phyloP scores from a whole-genome alignment of 805 yeast genomes.

The Lachancea kluyveri region DNA sequence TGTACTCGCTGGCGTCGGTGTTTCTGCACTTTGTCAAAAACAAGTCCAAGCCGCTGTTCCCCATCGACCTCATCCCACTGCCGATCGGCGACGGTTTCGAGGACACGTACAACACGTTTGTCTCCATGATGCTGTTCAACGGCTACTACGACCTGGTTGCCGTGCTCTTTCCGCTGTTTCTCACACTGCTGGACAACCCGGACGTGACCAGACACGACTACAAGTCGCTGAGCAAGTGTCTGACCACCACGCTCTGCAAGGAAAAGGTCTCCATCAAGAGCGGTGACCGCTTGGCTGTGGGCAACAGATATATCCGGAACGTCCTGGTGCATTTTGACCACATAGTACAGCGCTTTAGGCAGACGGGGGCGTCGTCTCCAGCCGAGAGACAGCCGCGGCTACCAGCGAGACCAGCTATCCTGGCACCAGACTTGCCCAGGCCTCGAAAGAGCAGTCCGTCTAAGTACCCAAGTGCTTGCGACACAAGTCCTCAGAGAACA shows the following conservation, averaged over 20 bases:
- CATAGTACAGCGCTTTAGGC: constrained; percentile 2
- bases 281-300: constrained; percentile 43
- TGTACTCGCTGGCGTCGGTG: constrained; percentile 38
- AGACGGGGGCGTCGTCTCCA: constrained; percentile 1
- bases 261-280: constrained; percentile 37
- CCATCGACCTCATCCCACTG: constrained; percentile 40
- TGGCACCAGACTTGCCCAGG: constrained; percentile 20
- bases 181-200: constrained; percentile 34
- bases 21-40: constrained; percentile 42
- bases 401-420: not conserved
- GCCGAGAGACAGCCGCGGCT: too few species aligned
- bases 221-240: constrained; percentile 34
- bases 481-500: not conserved
- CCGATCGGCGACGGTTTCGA: constrained; percentile 48
- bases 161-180: constrained; percentile 42
- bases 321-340: constrained; percentile 44
- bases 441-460: constrained; percentile 26
- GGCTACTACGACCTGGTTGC: constrained; percentile 30
- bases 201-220: constrained; percentile 38
- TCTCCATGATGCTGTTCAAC: constrained; percentile 29
- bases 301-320: constrained; percentile 48
- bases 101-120: constrained; percentile 36
- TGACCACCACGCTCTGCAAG: constrained; percentile 53
- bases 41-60: constrained; percentile 49
- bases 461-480: constrained; percentile 6